Conservation (phyloP, 306 rosid genomes). For the Potentilla sterilis region DNA sequence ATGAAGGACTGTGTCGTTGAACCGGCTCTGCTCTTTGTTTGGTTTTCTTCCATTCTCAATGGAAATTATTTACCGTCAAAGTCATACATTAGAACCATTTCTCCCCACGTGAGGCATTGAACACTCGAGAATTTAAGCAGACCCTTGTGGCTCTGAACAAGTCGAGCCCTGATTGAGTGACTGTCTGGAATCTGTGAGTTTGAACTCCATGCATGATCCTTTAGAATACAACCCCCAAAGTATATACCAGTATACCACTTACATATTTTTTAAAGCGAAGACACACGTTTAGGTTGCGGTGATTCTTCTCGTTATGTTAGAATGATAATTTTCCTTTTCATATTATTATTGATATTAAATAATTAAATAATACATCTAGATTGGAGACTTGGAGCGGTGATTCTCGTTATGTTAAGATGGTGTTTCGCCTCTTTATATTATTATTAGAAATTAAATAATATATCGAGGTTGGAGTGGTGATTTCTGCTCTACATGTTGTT, state of each 20-base stretch:
- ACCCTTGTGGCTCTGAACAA: background rate
- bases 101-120: conserved; percentile 12
- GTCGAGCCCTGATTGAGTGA: background rate
- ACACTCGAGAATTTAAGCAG: background rate
- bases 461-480: no score
- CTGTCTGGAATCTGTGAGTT: background rate
- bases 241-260: background rate
- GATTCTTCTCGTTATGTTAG: no score
- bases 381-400: no score
- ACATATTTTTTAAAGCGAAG: no score
- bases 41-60: conserved; percentile 10
- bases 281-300: no score
- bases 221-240: background rate
- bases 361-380: no score
- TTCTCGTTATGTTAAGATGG: no score
- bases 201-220: background rate
- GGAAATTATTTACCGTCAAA: conserved; percentile 19
- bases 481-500: no score
- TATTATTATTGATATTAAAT: no score
- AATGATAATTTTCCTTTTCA: no score
- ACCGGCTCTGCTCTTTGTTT: background rate
- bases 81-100: conserved; percentile 8
- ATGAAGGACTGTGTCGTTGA: background rate
- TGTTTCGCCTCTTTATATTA: no score
- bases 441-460: no score